Base-by-base conservation (phyloP, 176 grass and related monocot genomes). In the Zea luxurians region DNA sequence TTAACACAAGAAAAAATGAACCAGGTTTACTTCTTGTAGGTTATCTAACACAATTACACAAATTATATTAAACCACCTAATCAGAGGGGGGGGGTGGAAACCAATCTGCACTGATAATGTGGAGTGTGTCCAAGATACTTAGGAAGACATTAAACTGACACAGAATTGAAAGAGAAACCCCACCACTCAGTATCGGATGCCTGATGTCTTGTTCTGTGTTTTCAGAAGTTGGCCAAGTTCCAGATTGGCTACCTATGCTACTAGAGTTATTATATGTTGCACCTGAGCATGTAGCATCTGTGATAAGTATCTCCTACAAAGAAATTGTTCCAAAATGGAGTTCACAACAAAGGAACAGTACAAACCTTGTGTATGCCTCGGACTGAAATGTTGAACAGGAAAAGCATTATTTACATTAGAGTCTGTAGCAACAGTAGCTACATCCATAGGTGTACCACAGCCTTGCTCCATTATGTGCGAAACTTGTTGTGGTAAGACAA, bases 191-290 rank as follows among this genome's bases (percentile, higher is more conserved):
- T 78, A 48, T 27, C 55, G 87, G 78, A 83, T 68, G 77, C 69
- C 78, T 17, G 47, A 87, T 87, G 40, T 90, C 91, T 83, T 87
- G 84, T 64, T 85, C 89, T 45, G 70, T 68, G 53, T 70, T 71
- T 50, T 98, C 87, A 37, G 83, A 90, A 87, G 66, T 71, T 71
- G 77, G 48, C 76, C 83, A 83, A 68, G 44, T 70, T 86, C 64
- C 69, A 88, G 89, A 84, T 61, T 77, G 87, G 58, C 95, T 90
- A 54, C 80, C 72, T 75, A 80, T 76, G 78, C 88, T 90, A 78
- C 86, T 87, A 72, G 84, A 93, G 84, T 60, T 75, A 60, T 89
- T 92, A 85, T 90, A 86, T 35, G 69, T 41, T 16, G 46, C 15
- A 45, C 78, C 80, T 49, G 66, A 66, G 63, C 70, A 73, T 73